These are phyloP conservation scores for Paxillus rubicundulus DNA, from an alignment of 768 basidiomycete genomes.

Conservation along the genomic window DNA sequence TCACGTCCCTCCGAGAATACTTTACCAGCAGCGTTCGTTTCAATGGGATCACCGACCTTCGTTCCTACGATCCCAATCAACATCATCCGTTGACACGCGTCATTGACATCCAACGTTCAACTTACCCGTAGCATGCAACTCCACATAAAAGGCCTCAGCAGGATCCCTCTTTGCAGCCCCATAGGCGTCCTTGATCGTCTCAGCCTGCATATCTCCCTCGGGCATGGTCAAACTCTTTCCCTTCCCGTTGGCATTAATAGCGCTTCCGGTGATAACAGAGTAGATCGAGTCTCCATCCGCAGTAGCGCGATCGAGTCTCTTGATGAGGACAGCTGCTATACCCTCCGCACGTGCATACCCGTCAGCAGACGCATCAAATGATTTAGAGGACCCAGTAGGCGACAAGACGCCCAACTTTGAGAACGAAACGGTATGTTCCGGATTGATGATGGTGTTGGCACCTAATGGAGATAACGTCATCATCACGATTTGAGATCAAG, in stretches of 20 bases:
- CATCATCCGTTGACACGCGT: background rate
- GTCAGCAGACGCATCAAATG: conserved; percentile 32
- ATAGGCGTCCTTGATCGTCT: conserved; percentile 34
- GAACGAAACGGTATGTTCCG: conserved; percentile 25
- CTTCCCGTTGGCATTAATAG: conserved; percentile 35
- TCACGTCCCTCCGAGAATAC: conserved; percentile 28
- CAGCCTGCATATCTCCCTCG: conserved; percentile 32
- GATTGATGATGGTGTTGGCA: conserved; percentile 29
- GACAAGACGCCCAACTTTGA: conserved; percentile 35
- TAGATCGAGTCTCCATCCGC: conserved; percentile 33
- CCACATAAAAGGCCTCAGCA: conserved; percentile 46
- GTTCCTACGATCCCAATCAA: conserved; percentile 27
- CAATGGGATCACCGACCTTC: conserved; percentile 47
- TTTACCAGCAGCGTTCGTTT: conserved; percentile 47
- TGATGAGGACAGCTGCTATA: conserved; percentile 32
- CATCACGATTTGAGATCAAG: background rate
- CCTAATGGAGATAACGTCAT: conserved; percentile 8
- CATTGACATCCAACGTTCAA: background rate
- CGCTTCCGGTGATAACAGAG: conserved; percentile 28
- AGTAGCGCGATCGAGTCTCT: conserved; percentile 31
- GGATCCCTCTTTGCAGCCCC: conserved; percentile 27
- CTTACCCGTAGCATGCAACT: conserved; percentile 48
- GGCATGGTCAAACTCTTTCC: conserved; percentile 37
- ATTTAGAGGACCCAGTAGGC: conserved; percentile 31
- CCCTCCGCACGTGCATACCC: conserved; percentile 33